Conservation (phyloP, 169 alveolate genomes). For the Toxoplasma gondii region DNA sequence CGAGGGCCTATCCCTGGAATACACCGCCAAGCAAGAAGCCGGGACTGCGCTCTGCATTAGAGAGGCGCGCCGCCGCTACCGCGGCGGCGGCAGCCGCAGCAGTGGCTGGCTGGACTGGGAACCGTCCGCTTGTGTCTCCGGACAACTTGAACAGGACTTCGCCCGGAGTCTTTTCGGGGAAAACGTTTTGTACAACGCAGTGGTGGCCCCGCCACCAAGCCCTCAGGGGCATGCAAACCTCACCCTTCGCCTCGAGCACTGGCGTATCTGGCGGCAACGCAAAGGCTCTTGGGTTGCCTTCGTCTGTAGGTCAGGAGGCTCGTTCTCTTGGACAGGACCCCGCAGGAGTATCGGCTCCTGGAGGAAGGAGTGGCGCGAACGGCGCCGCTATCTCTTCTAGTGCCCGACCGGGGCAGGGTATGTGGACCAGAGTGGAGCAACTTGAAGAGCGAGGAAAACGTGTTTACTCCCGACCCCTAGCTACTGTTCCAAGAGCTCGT, state of each 20-base stretch:
- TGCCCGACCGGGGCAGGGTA: not conserved
- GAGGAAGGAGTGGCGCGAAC: not conserved
- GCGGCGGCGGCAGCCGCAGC: not conserved
- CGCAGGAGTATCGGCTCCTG: not conserved
- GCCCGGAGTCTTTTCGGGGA: not conserved
- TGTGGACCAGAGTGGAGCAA: not conserved
- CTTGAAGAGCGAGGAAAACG: not conserved
- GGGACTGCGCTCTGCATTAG: not conserved
- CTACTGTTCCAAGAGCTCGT: not conserved
- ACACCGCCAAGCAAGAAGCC: not conserved
- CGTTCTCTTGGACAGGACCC: not conserved
- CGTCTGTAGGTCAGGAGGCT: not conserved
- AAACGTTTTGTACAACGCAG: not conserved
- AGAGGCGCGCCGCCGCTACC: not conserved
- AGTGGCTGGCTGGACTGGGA: not conserved
- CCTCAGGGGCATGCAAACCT: not conserved
- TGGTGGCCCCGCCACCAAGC: not conserved
- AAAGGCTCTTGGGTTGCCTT: not conserved
- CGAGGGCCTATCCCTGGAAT: not conserved
- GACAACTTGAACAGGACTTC: not conserved
- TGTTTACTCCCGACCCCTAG: not conserved
- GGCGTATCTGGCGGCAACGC: not conserved
- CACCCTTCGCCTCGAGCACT: not conserved
- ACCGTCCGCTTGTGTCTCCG: not conserved
- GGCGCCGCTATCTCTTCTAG: not conserved